phyloP scores from a whole-genome alignment of 148 eudicot genomes.

The Gaultheria prostrata region DNA sequence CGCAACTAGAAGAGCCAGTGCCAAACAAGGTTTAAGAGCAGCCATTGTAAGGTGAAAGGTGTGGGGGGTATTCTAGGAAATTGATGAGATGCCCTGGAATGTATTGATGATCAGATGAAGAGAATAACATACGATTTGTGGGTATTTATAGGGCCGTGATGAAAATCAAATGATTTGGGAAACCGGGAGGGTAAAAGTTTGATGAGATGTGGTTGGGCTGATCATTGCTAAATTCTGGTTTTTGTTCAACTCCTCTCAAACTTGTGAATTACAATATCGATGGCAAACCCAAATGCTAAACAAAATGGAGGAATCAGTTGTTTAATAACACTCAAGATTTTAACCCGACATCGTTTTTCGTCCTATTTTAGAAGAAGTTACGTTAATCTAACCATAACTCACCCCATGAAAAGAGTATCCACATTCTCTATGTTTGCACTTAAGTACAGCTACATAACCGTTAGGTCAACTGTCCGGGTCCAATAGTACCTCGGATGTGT shows the following conservation, averaged over 20 bases:
- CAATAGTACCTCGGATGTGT: no score
- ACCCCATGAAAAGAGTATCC: no score
- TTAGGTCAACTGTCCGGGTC: no score
- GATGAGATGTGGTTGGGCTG: conserved; percentile 1
- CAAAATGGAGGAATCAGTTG: neutral
- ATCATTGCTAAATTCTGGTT: neutral
- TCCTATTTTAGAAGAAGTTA: no score
- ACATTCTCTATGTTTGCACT: no score
- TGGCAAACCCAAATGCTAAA: neutral
- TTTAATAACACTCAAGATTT: no score
- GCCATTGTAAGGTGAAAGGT: neutral
- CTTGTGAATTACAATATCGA: neutral
- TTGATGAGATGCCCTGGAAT: neutral
- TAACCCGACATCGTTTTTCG: no score
- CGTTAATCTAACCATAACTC: no score
- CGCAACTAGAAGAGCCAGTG: neutral
- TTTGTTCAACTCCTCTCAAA: conserved; percentile 7
- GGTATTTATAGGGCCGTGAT: neutral
- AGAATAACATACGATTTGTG: neutral
- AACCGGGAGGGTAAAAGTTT: neutral
- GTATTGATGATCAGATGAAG: neutral
- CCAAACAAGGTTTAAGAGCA: neutral
- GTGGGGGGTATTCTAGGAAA: neutral
- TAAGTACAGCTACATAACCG: no score
- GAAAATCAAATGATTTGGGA: neutral